A percentile compares a stretch with the other conserved stretches of the same genome.
Evolutionary conservation across 441 rosid genomes (phyloP).

Genomic region (Syzygium malaccense): DNA sequence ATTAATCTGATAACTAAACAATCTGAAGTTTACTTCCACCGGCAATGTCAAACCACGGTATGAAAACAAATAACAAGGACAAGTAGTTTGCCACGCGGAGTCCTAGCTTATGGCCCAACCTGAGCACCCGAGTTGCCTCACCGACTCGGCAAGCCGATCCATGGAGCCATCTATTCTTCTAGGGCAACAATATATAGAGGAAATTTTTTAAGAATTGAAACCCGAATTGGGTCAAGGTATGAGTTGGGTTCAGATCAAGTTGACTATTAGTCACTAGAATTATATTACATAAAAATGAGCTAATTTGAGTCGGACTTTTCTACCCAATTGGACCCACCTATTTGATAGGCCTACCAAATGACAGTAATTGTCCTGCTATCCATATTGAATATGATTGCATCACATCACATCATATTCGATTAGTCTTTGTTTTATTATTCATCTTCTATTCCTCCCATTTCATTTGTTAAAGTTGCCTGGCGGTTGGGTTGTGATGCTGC

Average conservation of each 20-base stretch:
- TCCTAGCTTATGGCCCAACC: no score
- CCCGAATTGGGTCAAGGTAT: no score
- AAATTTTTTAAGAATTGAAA: not conserved
- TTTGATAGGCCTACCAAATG: not conserved
- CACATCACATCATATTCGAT: not conserved
- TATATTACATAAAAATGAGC: not conserved
- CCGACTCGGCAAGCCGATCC: not conserved
- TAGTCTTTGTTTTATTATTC: rapidly evolving
- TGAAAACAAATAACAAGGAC: no score
- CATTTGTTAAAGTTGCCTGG: not conserved
- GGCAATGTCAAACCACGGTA: no score
- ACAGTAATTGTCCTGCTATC: not conserved
- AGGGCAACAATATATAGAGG: not conserved
- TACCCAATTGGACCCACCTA: rapidly evolving
- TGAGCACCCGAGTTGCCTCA: not conserved
- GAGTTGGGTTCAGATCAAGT: not conserved
- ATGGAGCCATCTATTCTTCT: not conserved
- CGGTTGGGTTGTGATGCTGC: not conserved
- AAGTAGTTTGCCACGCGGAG: no score
- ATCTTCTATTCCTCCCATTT: not conserved
- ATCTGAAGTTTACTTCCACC: no score
- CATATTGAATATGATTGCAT: not conserved
- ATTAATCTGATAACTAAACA: no score
- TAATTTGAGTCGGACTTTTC: not conserved
- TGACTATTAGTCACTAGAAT: not conserved